phyloP scores from a whole-genome alignment of 345 rosid species.

The Eucalyptus melliodora region DNA sequence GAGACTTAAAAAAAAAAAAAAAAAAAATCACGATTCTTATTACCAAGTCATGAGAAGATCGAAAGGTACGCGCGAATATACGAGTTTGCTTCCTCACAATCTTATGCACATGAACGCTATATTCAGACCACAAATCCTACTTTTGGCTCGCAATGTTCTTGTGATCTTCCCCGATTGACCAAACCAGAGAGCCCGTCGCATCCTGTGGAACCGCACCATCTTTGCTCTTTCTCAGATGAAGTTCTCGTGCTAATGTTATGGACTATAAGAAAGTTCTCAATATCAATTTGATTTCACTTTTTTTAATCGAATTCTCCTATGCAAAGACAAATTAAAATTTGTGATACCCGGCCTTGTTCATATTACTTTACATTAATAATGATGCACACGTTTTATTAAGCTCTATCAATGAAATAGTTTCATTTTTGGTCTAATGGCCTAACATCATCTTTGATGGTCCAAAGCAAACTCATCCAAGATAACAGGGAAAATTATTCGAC shows the following conservation, averaged over 20 bases:
- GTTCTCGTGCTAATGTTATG: not conserved
- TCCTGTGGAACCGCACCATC: not conserved
- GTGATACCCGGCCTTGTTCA: not conserved
- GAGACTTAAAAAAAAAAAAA: too few species aligned
- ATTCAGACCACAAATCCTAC: not conserved
- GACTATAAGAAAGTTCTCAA: not conserved
- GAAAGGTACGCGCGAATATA: too few species aligned
- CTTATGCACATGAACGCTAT: not conserved
- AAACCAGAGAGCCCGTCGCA: not conserved
- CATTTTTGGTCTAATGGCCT: not conserved
- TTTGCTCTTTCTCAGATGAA: not conserved
- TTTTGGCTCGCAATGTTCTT: not conserved
- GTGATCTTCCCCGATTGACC: not conserved
- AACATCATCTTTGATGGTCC: not conserved
- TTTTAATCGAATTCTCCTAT: not conserved
- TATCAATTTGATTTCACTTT: too few species aligned
- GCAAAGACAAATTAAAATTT: not conserved
- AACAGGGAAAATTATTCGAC: fast-evolving
- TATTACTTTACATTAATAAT: not conserved
- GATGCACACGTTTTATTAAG: fast-evolving
- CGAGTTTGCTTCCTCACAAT: not conserved
- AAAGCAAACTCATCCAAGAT: not conserved
- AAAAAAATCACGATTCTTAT: not conserved
- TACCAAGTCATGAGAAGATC: too few species aligned
- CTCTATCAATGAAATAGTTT: not conserved